Evolutionary conservation across 78 protist genomes (phyloP).

Genomic region (Dictyostelium intermedium): DNA sequence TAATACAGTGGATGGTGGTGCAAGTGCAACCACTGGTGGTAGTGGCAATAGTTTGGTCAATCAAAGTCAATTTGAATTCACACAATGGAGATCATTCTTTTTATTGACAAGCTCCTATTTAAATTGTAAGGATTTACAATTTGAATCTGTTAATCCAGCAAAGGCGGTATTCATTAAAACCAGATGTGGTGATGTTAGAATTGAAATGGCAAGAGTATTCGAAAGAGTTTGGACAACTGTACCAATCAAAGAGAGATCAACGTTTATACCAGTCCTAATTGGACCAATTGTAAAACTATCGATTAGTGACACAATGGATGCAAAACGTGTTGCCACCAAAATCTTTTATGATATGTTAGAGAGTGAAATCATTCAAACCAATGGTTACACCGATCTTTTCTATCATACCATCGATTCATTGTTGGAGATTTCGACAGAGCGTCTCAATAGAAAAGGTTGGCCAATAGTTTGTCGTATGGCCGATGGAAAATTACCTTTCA

Average conservation of each 20-base stretch:
- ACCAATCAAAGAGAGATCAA: conserved; percentile 48
- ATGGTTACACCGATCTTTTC: conserved; percentile 21
- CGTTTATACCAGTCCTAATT: conserved; percentile 43
- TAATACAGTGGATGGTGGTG: not conserved
- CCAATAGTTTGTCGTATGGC: conserved; percentile 7
- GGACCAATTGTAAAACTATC: conserved; percentile 49
- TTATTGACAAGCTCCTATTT: conserved; percentile 61
- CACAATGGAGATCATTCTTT: conserved; percentile 64
- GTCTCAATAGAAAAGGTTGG: conserved; percentile 33
- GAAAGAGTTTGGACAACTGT: conserved; percentile 72
- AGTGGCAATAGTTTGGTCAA: not conserved
- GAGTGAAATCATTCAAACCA: conserved; percentile 44
- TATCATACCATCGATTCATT: conserved; percentile 30
- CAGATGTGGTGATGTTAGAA: conserved; percentile 74
- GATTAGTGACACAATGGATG: conserved; percentile 56
- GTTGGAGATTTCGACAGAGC: not conserved
- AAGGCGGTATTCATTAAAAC: conserved; percentile 64
- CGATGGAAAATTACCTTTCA: conserved; percentile 60
- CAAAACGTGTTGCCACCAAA: conserved; percentile 70
- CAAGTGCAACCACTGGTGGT: conserved; percentile 13
- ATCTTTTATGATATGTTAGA: conserved; percentile 73
- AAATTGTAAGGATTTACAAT: conserved; percentile 57
- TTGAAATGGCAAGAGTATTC: conserved; percentile 73
- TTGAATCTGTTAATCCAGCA: conserved; percentile 79
- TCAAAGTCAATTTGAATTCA: conserved; percentile 43